These are phyloP conservation scores for Coleophoma cylindrospora DNA, from an alignment of 2,329 filamentous ascomycete genomes.

Conservation along the genomic window DNA sequence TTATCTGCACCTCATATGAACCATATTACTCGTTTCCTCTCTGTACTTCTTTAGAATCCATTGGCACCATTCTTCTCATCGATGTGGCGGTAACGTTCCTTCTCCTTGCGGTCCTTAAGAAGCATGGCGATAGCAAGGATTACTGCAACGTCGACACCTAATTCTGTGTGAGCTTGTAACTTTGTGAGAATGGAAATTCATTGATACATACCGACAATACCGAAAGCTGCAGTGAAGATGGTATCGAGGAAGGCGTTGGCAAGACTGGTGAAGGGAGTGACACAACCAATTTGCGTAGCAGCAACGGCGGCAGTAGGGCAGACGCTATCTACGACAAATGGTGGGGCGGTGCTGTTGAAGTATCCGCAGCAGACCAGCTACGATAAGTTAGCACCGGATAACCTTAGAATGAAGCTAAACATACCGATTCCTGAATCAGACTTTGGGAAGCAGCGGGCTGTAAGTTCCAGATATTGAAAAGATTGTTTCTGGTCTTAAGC, in stretches of 20 bases:
- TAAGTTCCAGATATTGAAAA: slow-evolving; percentile 54
- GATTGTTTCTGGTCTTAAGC: slow-evolving; percentile 58
- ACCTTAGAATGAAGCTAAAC: slow-evolving; percentile 14
- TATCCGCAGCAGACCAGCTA: slow-evolving; percentile 82
- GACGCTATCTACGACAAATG: slow-evolving; percentile 63
- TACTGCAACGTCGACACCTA: slow-evolving; percentile 60
- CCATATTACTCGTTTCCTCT: no score
- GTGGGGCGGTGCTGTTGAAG: slow-evolving; percentile 64
- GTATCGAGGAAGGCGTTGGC: slow-evolving; percentile 68
- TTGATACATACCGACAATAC: slow-evolving; percentile 58
- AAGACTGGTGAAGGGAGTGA: slow-evolving; percentile 61
- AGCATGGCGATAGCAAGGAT: slow-evolving; percentile 70
- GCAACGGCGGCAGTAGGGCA: slow-evolving; percentile 69
- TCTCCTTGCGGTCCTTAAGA: slow-evolving; percentile 76
- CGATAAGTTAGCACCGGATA: slow-evolving; percentile 10
- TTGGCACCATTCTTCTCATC: slow-evolving; percentile 68
- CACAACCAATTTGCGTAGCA: slow-evolving; percentile 65
- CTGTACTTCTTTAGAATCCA: slow-evolving; percentile 34
- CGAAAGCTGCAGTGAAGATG: slow-evolving; percentile 76
- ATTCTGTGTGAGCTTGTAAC: not conserved
- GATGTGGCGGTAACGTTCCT: slow-evolving; percentile 72
- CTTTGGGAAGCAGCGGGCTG: slow-evolving; percentile 55
- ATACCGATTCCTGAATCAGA: slow-evolving; percentile 65
- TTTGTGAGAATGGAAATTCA: not conserved
- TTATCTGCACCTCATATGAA: no score